Conservation (phyloP, 148 eudicot genomes). For the Cornus suecica region DNA sequence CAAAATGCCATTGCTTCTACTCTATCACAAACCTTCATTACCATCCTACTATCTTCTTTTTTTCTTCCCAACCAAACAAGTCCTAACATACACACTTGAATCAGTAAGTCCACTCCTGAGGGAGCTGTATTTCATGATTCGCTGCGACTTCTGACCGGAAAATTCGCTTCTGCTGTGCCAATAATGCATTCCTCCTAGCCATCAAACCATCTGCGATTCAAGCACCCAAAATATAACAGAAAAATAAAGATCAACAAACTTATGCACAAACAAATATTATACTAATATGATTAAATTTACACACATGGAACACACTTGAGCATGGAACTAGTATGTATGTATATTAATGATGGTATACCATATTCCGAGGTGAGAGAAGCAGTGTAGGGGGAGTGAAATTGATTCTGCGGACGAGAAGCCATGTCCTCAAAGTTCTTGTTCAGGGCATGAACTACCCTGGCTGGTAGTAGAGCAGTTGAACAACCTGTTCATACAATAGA, state of each 20-base stretch:
- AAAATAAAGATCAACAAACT: not conserved
- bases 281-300: not conserved
- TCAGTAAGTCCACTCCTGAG: slow-evolving; percentile 54
- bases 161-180: slow-evolving; percentile 28
- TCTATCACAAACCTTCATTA: not conserved
- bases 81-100: not conserved
- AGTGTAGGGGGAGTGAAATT: not conserved
- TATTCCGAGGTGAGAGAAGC: not conserved
- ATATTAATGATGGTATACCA: not conserved
- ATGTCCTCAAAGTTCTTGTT: slow-evolving; percentile 33
- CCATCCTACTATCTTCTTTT: not conserved
- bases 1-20: not conserved
- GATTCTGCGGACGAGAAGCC: not conserved
- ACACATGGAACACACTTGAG: not conserved
- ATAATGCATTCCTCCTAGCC: not conserved
- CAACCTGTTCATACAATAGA: slow-evolving; percentile 20
- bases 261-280: not conserved
- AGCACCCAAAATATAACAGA: not conserved
- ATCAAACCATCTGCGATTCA: not conserved
- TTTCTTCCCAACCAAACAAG: not conserved
- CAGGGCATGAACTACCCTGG: slow-evolving; percentile 36
- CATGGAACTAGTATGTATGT: no score
- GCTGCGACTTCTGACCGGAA: slow-evolving; percentile 2
- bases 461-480: slow-evolving; percentile 34
- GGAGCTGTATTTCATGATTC: slow-evolving; percentile 27